Percentiles rank a stretch among this genome's conserved stretches.
Conservation (phyloP, 768 basidiomycete genomes). For the Daedaleopsis sinensis region DNA sequence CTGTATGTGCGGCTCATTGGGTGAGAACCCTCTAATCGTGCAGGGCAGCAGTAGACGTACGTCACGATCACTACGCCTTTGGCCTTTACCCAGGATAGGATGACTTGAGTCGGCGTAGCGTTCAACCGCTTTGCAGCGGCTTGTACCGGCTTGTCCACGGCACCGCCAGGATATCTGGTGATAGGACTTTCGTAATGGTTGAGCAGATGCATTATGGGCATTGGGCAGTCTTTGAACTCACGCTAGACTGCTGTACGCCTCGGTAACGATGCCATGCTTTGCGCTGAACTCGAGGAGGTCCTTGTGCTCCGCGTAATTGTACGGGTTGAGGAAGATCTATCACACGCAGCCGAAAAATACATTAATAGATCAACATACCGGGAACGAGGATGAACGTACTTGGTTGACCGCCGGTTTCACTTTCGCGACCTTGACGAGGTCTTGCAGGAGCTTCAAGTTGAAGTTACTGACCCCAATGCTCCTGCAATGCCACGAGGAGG, state of each 20-base stretch:
- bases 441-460: conserved; percentile 51
- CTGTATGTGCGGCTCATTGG: no score
- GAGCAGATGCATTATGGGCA: no score
- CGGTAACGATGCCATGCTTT: conserved; percentile 60
- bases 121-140: conserved; percentile 55
- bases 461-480: conserved; percentile 80
- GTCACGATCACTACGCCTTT: conserved; percentile 74
- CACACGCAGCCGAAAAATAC: not conserved
- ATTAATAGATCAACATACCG: not conserved
- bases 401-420: conserved; percentile 75
- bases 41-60: conserved; percentile 27
- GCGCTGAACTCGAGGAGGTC: conserved; percentile 55
- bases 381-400: conserved; percentile 35
- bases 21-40: not conserved
- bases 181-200: conserved; percentile 46
- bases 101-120: conserved; percentile 64
- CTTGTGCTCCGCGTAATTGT: conserved; percentile 63
- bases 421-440: conserved; percentile 50
- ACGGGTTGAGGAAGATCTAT: conserved; percentile 73
- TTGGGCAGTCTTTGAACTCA: conserved; percentile 32
- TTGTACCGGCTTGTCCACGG: conserved; percentile 59
- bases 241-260: conserved; percentile 67
- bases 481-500: conserved; percentile 35
- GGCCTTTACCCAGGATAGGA: conserved; percentile 68
- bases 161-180: conserved; percentile 61